A percentile compares a stretch with the other conserved stretches of the same genome.
phyloP scores from a whole-genome alignment of 2,329 filamentous ascomycete species.

The Fusarium succisae region DNA sequence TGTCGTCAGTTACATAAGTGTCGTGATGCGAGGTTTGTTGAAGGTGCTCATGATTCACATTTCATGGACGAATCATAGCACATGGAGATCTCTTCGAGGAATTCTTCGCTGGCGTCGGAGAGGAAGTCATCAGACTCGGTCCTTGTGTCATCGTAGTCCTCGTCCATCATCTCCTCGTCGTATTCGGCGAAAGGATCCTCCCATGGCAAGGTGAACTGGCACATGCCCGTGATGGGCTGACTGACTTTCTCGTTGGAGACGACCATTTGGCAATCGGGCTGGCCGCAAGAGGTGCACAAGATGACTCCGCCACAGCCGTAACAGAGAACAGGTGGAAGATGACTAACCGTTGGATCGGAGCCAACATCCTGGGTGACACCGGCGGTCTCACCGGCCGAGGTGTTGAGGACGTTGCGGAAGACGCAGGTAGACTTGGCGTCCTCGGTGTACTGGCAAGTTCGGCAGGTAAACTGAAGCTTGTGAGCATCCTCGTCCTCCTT shows the following conservation, averaged over 20 bases:
- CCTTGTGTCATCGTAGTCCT: constrained; percentile 29
- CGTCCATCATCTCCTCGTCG: constrained; percentile 50
- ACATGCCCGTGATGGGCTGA: constrained; percentile 43
- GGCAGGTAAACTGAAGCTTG: constrained; percentile 93
- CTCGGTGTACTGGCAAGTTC: constrained; percentile 92
- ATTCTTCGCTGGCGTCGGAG: constrained; percentile 38
- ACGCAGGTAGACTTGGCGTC: constrained; percentile 88
- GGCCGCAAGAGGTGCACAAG: constrained; percentile 53
- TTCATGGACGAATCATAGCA: constrained; percentile 25
- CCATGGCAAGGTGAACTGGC: constrained; percentile 44
- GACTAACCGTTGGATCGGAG: constrained; percentile 98
- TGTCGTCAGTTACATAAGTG: constrained; percentile 17
- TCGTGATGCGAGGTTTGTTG: constrained; percentile 1
- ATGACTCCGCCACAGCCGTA: constrained; percentile 58
- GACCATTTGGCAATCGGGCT: constrained; percentile 38
- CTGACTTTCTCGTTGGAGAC: constrained; percentile 28
- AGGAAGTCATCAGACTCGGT: constrained; percentile 31
- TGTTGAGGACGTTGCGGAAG: constrained; percentile 94
- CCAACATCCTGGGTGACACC: constrained; percentile 97
- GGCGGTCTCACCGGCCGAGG: constrained; percentile 90
- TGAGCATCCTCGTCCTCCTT: constrained; percentile 89
- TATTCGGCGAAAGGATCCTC: constrained; percentile 50
- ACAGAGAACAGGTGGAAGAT: constrained; percentile 55
- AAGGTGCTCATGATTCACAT: constrained; percentile 25
- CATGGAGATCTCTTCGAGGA: constrained; percentile 37